phyloP scores from a whole-genome alignment of 1,139 yeast genomes.

The Yamadazyma taylorii region DNA sequence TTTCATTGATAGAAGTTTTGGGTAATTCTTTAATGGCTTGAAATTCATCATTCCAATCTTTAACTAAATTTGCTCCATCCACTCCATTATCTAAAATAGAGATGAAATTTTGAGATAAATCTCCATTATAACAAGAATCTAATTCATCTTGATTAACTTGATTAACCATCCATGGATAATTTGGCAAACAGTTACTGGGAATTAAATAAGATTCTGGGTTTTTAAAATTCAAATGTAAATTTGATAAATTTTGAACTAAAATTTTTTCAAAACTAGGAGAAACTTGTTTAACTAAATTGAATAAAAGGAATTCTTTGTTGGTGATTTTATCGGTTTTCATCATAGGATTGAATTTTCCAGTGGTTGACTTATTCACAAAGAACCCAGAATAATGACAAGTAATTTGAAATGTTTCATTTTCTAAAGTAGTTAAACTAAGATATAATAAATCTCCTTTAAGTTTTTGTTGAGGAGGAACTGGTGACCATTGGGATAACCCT shows the following conservation, averaged over 20 bases:
- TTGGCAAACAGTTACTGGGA: conserved; percentile 60
- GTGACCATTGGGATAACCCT: conserved; percentile 81
- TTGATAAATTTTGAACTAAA: conserved; percentile 40
- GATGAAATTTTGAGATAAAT: conserved; percentile 57
- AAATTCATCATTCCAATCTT: conserved; percentile 91
- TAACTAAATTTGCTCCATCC: conserved; percentile 56
- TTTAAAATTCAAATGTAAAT: conserved; percentile 46
- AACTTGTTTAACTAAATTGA: conserved; percentile 50
- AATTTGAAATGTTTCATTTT: conserved; percentile 74
- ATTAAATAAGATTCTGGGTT: conserved; percentile 55
- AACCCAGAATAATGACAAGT: conserved; percentile 82
- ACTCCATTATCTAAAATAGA: conserved; percentile 54
- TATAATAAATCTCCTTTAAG: conserved; percentile 79
- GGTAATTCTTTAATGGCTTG: conserved; percentile 80
- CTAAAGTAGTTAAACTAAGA: conserved; percentile 72
- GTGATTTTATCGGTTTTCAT: conserved; percentile 37
- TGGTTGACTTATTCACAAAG: conserved; percentile 68
- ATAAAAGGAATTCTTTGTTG: conserved; percentile 47
- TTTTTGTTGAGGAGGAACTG: conserved; percentile 68
- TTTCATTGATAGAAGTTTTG: conserved; percentile 55
- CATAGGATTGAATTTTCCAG: conserved; percentile 68
- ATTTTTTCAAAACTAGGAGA: conserved; percentile 53
- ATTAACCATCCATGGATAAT: conserved; percentile 76
- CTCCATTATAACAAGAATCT: conserved; percentile 45
- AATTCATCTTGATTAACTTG: conserved; percentile 17